Evolutionary conservation across 2,329 filamentous ascomycete genomes (phyloP), one percentile per base, ranked within the genome.

Genomic region (Aspergillus tamarii): DNA sequence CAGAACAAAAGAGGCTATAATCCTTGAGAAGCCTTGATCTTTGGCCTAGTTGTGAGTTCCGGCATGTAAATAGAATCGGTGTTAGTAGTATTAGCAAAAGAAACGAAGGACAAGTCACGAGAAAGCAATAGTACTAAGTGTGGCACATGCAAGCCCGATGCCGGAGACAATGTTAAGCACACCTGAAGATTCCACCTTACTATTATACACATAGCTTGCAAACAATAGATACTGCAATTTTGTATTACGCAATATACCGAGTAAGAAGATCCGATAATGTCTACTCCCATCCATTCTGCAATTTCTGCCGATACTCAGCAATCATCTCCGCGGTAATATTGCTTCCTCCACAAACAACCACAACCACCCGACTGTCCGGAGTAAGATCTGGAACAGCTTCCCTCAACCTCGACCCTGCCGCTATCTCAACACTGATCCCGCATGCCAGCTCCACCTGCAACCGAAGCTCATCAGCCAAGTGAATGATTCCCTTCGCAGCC

Each of bases 361-460:
- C 64, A 12, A 79, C 75, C 41, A 79, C 75, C 23, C 73, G 73
- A 60, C 70, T 78, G 11, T 77, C 69, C 6, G 70, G 69, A 16
- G 30, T 66, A 9, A 78, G 61, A 34, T 70, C 70, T 21, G 70
- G 67, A 16, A 76, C 60, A 4, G 64, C 64, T 39, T 74, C 66
- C 60, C 65, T 73, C 56, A 78, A 60, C 54, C 60, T 62, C 26
- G 60, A 57, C 23, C 65, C 66, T n/a, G 70, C 39, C 9, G 68
- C 76, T 64, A 74, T 66, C 56, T 77, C 91, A 21, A 96, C 78
- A 57, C 89, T 90, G 5, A 94, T 93, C 0, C 93, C 93, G 75
- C 93, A 96, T 0, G 92, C 88, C 36, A 89, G 82, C 81, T 97
- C 94, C 7, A 96, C 91, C 66, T 96, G 81, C 66, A 94, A 80